Conservation (phyloP, 805 yeast genomes). For the Wickerhamiella hasegawae region DNA sequence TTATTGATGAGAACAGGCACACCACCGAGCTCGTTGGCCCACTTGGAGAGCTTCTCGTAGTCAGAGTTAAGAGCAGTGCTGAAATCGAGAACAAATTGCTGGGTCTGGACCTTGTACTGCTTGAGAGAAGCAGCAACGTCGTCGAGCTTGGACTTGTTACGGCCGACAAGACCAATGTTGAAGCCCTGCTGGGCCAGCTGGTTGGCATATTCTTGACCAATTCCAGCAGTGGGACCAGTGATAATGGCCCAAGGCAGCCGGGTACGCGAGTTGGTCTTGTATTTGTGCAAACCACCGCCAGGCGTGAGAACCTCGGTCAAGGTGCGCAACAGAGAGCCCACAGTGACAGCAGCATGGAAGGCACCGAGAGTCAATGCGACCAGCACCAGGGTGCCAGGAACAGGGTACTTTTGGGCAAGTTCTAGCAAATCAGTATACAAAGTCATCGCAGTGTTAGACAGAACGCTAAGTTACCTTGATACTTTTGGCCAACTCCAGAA, state of each 20-base stretch:
- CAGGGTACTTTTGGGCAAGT: background rate
- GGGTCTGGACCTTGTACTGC: constrained; percentile 37
- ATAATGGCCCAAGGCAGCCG: constrained; percentile 65
- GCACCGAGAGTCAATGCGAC: background rate
- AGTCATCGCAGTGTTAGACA: no score
- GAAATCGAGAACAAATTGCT: constrained; percentile 63
- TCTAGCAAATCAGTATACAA: background rate
- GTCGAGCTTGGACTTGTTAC: constrained; percentile 67
- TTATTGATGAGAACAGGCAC: constrained; percentile 74
- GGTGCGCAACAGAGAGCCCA: constrained; percentile 2
- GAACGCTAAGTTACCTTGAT: no score
- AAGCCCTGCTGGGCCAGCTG: constrained; percentile 81
- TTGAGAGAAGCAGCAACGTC: constrained; percentile 46
- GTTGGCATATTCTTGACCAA: constrained; percentile 78
- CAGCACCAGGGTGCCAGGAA: background rate
- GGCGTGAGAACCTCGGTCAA: constrained; percentile 10
- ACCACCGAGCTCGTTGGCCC: constrained; percentile 30
- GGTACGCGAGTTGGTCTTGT: constrained; percentile 25
- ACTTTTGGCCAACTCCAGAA: no score
- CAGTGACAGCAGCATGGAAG: background rate
- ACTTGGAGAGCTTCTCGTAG: constrained; percentile 34
- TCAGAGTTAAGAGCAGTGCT: constrained; percentile 42
- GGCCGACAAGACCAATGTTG: constrained; percentile 67
- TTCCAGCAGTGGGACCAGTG: constrained; percentile 96
- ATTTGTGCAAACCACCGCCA: constrained; percentile 4